phyloP scores from a whole-genome alignment of 148 eudicot species.

The Spergularia bocconei region DNA sequence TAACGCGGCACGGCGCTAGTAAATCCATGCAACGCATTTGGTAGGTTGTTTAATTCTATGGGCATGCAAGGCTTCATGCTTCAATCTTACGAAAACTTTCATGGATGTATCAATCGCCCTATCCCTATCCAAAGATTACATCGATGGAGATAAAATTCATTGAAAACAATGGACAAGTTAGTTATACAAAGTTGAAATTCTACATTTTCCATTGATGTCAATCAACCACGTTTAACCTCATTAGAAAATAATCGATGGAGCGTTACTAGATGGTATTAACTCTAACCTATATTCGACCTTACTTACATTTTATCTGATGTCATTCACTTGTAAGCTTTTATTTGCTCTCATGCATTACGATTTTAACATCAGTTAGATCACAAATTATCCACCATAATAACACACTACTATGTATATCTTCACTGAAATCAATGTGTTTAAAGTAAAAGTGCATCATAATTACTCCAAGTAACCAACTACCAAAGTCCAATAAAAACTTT shows the following conservation, averaged over 20 bases:
- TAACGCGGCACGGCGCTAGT: too few species aligned
- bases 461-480: conserved; percentile 24
- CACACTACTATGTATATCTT: conserved; percentile 1
- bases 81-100: conserved; percentile 28
- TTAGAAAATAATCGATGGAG: too few species aligned
- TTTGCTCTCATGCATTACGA: background rate
- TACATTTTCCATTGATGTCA: conserved; percentile 14
- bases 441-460: conserved; percentile 30
- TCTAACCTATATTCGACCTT: too few species aligned
- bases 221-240: background rate
- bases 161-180: conserved; percentile 11
- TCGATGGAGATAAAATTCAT: background rate
- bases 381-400: conserved; percentile 11
- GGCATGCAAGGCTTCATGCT: conserved; percentile 20
- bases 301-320: conserved; percentile 1
- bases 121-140: conserved; percentile 16
- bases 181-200: conserved; percentile 26
- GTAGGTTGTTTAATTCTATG: conserved; percentile 1
- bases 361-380: background rate
- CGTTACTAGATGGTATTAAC: too few species aligned
- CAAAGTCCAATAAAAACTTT: conserved; percentile 20
- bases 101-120: conserved; percentile 22
- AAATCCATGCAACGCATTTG: background rate
- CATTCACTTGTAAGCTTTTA: conserved; percentile 25
- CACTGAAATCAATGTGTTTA: conserved; percentile 22